A percentile compares a stretch with the other conserved stretches of the same genome.
These are phyloP conservation scores for Irpex sp. DNA, from an alignment of 1,284 basidiomycete genomes.

Conservation along the genomic window DNA sequence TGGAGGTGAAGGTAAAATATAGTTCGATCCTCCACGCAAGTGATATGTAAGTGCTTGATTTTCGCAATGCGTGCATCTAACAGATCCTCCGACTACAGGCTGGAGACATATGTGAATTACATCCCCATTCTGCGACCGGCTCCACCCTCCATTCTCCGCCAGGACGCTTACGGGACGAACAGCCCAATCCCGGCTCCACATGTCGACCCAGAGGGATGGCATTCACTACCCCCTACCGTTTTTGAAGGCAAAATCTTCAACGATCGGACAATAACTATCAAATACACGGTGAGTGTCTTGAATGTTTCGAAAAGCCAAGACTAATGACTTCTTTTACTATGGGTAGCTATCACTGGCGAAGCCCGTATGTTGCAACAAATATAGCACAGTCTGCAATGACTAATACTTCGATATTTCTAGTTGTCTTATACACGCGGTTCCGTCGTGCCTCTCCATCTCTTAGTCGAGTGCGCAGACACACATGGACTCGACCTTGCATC, in stretches of 20 bases:
- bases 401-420: background rate
- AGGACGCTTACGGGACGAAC: background rate
- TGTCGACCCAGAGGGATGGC: constrained; percentile 7
- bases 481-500: constrained; percentile 4
- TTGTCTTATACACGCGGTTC: constrained; percentile 4
- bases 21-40: background rate
- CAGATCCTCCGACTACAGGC: background rate
- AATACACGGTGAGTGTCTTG: background rate
- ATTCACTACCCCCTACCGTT: background rate
- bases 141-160: constrained; percentile 4
- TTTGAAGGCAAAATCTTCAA: constrained; percentile 3
- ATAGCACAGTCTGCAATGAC: background rate
- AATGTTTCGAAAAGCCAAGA: background rate
- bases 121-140: constrained; percentile 2
- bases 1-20: background rate
- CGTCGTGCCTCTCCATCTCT: constrained; percentile 3
- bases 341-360: constrained; percentile 5
- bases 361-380: background rate
- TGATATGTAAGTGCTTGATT: background rate
- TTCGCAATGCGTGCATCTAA: background rate
- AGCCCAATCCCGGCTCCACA: constrained; percentile 1
- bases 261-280: background rate
- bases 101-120: background rate
- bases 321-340: background rate
- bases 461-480: background rate